phyloP scores from a whole-genome alignment of 768 basidiomycete genomes.

The Phlebiopsis flavidoalba region DNA sequence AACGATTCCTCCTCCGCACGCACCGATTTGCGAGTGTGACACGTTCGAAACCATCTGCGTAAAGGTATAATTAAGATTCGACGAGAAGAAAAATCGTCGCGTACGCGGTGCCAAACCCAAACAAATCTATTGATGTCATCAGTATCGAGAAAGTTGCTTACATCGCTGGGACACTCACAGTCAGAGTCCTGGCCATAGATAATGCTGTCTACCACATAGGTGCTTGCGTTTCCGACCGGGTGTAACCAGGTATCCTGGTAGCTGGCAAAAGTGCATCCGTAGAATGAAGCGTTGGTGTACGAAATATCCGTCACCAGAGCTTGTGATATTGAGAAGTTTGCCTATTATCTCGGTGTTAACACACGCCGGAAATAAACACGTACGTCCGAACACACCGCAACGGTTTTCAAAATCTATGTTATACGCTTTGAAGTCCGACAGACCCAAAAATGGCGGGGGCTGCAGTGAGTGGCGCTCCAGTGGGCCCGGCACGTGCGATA shows the following conservation, averaged over 20 bases:
- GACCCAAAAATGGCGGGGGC: constrained; percentile 46
- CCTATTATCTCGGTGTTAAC: constrained; percentile 22
- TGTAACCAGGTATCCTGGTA: constrained; percentile 64
- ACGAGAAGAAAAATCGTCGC: constrained; percentile 11
- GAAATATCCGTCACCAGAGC: constrained; percentile 59
- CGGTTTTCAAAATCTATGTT: constrained; percentile 65
- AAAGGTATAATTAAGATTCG: not conserved
- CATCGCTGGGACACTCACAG: constrained; percentile 33
- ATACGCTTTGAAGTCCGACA: constrained; percentile 54
- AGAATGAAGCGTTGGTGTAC: constrained; percentile 65
- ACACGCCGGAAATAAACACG: not conserved
- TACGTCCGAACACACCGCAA: constrained; percentile 36
- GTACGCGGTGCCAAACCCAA: constrained; percentile 58
- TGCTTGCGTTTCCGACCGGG: constrained; percentile 52
- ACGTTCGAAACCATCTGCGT: constrained; percentile 54
- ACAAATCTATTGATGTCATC: constrained; percentile 35
- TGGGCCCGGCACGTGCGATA: constrained; percentile 57
- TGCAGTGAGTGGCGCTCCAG: constrained; percentile 48
- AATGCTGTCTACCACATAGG: constrained; percentile 56
- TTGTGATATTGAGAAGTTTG: constrained; percentile 54
- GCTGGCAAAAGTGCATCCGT: constrained; percentile 54
- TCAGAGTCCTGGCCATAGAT: constrained; percentile 63
- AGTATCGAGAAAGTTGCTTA: not conserved
- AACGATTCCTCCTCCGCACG: constrained; percentile 58
- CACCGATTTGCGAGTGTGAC: constrained; percentile 55